A percentile compares a stretch with the other conserved stretches of the same genome.
Evolutionary conservation across 306 rosid species (phyloP).

Genomic region (Sicyos baderoa): DNA sequence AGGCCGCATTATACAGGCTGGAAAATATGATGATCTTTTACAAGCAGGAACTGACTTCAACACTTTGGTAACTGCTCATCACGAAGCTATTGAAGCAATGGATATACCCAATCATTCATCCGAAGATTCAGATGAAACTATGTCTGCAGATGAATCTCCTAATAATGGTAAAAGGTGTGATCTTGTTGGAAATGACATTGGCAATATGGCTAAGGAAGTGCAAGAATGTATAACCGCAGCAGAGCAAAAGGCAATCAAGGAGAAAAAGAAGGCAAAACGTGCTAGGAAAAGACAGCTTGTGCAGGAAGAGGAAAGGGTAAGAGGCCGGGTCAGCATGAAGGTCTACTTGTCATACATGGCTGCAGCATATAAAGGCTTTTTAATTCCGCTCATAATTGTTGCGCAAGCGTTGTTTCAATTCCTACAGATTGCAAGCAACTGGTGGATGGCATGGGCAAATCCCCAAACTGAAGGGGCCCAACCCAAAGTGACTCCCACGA

Average conservation of each 20-base stretch:
- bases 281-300: conserved; percentile 87
- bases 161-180: conserved; percentile 39
- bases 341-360: conserved; percentile 96
- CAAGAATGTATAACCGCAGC: conserved; percentile 67
- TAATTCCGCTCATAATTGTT: conserved; percentile 78
- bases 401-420: conserved; percentile 88
- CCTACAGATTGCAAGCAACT: conserved; percentile 98
- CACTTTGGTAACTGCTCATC: conserved; percentile 87
- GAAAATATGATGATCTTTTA: conserved; percentile 90
- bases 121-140: conserved; percentile 75
- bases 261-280: conserved; percentile 87
- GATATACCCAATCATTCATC: conserved; percentile 86
- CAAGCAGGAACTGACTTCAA: conserved; percentile 96
- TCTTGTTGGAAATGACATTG: conserved; percentile 44
- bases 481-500: conserved; percentile 72
- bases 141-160: conserved; percentile 41
- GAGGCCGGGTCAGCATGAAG: conserved; percentile 99
- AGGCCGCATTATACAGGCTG: conserved; percentile 82
- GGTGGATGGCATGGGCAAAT: conserved; percentile 99
- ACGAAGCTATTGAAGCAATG: conserved; percentile 98
- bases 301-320: conserved; percentile 98
- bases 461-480: conserved; percentile 92
- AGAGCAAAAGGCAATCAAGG: conserved; percentile 63
- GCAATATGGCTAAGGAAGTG: conserved; percentile 69
- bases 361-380: conserved; percentile 83